phyloP scores from a whole-genome alignment of 2,329 filamentous ascomycete species.

The Curvularia verruculosa region DNA sequence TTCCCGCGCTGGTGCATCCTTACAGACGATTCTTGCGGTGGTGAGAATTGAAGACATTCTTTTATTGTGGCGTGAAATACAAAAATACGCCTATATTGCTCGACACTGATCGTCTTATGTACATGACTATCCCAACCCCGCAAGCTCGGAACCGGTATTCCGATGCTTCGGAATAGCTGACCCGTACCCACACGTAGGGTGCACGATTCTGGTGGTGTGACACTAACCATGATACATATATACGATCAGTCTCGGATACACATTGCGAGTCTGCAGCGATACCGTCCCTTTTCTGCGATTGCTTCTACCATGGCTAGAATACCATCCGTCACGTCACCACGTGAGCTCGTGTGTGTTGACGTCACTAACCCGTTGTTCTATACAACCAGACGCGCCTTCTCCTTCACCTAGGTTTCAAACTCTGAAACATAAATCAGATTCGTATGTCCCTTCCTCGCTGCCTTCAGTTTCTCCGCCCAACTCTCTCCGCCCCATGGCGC shows the following conservation, averaged over 20 bases:
- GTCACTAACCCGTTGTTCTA: conserved; percentile 12
- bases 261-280: too few species aligned
- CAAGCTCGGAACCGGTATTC: conserved; percentile 18
- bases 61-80: neutral
- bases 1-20: conserved; percentile 15
- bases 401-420: neutral
- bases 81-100: neutral
- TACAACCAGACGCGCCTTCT: conserved; percentile 14
- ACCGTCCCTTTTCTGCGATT: neutral
- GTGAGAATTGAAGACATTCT: conserved; percentile 30
- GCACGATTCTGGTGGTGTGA: neutral
- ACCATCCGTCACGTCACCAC: conserved; percentile 10
- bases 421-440: neutral
- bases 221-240: neutral
- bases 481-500: conserved; percentile 5
- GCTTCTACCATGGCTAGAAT: neutral
- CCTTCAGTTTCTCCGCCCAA: neutral
- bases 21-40: conserved; percentile 30
- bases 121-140: conserved; percentile 1
- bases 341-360: conserved; percentile 30
- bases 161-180: conserved; percentile 20
- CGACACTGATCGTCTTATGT: neutral
- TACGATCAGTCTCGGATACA: too few species aligned
- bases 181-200: conserved; percentile 1
- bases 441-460: conserved; percentile 16